Percentiles rank a stretch among this genome's conserved stretches.
These are phyloP conservation scores for Phytophthora cactorum DNA, from an alignment of 352 stramenopile species.

Conservation along the genomic window DNA sequence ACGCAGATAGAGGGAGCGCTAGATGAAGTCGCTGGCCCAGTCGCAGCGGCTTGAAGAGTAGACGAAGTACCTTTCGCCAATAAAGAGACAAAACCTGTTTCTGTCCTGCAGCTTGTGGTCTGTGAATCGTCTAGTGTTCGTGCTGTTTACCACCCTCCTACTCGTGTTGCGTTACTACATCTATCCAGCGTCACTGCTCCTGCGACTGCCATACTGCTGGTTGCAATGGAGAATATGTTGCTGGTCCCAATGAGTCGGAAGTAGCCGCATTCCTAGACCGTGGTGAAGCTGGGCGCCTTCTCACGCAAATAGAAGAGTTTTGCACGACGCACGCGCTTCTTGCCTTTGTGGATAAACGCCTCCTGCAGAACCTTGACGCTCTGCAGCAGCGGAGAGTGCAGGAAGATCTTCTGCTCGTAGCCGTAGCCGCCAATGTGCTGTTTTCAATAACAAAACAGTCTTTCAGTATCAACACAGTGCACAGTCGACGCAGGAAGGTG, in stretches of 20 bases:
- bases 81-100: constrained; percentile 27
- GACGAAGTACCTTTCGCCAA: constrained; percentile 12
- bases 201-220: neutral
- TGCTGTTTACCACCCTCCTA: constrained; percentile 14
- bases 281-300: constrained; percentile 84
- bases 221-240: constrained; percentile 3
- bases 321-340: constrained; percentile 90
- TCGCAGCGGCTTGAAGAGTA: constrained; percentile 19
- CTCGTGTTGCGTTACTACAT: constrained; percentile 28
- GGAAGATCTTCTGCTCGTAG: constrained; percentile 90
- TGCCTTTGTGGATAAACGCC: constrained; percentile 92
- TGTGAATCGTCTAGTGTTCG: constrained; percentile 40
- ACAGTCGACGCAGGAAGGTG: neutral
- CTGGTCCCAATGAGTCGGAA: constrained; percentile 19
- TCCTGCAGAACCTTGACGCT: constrained; percentile 89
- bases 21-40: constrained; percentile 12
- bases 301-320: constrained; percentile 92
- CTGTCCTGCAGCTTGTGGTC: constrained; percentile 21
- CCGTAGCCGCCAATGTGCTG: constrained; percentile 87
- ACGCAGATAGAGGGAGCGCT: constrained; percentile 59
- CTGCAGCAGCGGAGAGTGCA: constrained; percentile 89
- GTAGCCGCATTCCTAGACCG: constrained; percentile 54
- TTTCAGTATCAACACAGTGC: neutral
- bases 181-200: constrained; percentile 13
- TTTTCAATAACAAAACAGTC: constrained; percentile 19